phyloP scores from a whole-genome alignment of 805 yeast genomes.

The Teunomyces aglyptinius region DNA sequence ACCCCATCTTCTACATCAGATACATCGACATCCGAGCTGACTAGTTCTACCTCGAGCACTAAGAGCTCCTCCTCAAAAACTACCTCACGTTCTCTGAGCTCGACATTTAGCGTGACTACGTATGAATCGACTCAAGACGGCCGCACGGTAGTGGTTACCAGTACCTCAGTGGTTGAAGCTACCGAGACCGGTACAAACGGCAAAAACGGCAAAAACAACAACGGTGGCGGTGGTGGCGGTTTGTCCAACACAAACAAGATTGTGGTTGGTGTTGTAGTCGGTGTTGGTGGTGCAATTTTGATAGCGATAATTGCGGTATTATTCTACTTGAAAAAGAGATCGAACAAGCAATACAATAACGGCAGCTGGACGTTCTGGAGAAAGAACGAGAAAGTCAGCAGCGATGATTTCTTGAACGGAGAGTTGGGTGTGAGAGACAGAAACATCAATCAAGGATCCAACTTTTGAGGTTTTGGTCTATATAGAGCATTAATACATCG shows the following conservation, averaged over 20 bases:
- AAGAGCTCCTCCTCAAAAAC: neutral
- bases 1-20: neutral
- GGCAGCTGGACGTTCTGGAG: slow-evolving; percentile 51
- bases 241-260: slow-evolving; percentile 42
- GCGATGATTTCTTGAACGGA: slow-evolving; percentile 42
- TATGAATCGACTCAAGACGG: slow-evolving; percentile 36
- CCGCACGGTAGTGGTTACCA: slow-evolving; percentile 38
- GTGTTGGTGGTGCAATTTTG: slow-evolving; percentile 44
- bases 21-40: neutral
- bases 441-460: slow-evolving; percentile 46
- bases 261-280: slow-evolving; percentile 48
- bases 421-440: slow-evolving; percentile 49
- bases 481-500: neutral
- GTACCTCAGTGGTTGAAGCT: slow-evolving; percentile 28
- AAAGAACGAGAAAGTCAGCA: slow-evolving; percentile 41
- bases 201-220: slow-evolving; percentile 11
- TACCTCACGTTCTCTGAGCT: neutral
- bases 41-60: neutral
- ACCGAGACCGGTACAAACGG: slow-evolving; percentile 18
- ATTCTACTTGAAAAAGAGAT: slow-evolving; percentile 35
- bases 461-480: slow-evolving; percentile 24
- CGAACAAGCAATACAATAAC: slow-evolving; percentile 22
- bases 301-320: slow-evolving; percentile 33
- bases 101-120: slow-evolving; percentile 19
- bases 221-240: slow-evolving; percentile 25